These are phyloP conservation scores for Phytopythium helicoides DNA, from an alignment of 352 stramenopile species.

Conservation along the genomic window DNA sequence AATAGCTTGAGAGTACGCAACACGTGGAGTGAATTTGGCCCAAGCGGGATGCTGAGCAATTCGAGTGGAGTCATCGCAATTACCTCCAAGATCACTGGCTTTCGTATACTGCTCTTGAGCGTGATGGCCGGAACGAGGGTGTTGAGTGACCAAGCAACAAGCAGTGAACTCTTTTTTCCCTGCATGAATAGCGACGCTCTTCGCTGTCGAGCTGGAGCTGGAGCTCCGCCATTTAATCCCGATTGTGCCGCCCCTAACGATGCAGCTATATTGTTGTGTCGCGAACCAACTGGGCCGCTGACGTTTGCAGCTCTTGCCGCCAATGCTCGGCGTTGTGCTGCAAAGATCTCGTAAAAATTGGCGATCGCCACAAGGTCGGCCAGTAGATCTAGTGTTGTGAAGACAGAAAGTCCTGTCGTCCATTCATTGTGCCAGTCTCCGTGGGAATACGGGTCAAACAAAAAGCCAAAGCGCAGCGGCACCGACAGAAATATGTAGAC, in stretches of 20 bases:
- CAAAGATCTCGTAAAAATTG: slow-evolving; percentile 56
- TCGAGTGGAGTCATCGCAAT: slow-evolving; percentile 53
- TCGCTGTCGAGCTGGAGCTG: background rate
- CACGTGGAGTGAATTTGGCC: slow-evolving; percentile 54
- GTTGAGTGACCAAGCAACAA: slow-evolving; percentile 62
- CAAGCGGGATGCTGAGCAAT: slow-evolving; percentile 32
- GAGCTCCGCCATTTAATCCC: too few species aligned
- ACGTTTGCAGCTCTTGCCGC: slow-evolving; percentile 30
- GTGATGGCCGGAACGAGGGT: slow-evolving; percentile 40
- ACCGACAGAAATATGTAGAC: slow-evolving; percentile 59
- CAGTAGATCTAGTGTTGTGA: slow-evolving; percentile 48
- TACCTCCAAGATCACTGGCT: slow-evolving; percentile 40
- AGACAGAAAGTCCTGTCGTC: slow-evolving; percentile 45
- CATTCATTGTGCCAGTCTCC: slow-evolving; percentile 20
- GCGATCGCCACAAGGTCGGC: slow-evolving; percentile 37
- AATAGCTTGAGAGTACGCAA: slow-evolving; percentile 53
- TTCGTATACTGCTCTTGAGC: slow-evolving; percentile 25
- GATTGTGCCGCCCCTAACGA: background rate
- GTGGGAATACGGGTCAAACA: slow-evolving; percentile 48
- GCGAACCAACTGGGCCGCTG: slow-evolving; percentile 15
- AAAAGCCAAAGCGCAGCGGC: slow-evolving; percentile 64
- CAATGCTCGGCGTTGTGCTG: slow-evolving; percentile 30
- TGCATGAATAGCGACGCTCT: slow-evolving; percentile 12
- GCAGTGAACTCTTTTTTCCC: slow-evolving; percentile 25
- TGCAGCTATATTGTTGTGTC: slow-evolving; percentile 8